A percentile compares a stretch with the other conserved stretches of the same genome.
Evolutionary conservation across 2,329 filamentous ascomycete species (phyloP).

Genomic region (Karstenula rhodostoma): DNA sequence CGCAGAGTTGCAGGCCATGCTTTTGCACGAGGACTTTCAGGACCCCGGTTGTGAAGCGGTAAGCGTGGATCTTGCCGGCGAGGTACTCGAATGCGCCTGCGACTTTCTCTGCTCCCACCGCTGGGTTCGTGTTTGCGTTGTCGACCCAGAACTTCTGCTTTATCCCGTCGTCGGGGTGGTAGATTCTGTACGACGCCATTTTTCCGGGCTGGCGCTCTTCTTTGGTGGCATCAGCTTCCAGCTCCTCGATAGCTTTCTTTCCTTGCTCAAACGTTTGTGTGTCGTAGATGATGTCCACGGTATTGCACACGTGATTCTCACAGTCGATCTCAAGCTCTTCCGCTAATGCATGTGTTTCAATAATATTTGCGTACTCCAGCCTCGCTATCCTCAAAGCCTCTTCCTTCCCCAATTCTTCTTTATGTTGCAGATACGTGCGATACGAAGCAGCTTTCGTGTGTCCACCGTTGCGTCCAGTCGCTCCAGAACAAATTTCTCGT

Average conservation of each 20-base stretch:
- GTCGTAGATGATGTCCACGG: conserved; percentile 67
- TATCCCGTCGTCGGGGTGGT: conserved; percentile 22
- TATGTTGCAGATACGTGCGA: conserved; percentile 61
- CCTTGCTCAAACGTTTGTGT: conserved; percentile 37
- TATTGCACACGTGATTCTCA: conserved; percentile 61
- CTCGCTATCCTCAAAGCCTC: conserved; percentile 57
- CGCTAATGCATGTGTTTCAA: conserved; percentile 64
- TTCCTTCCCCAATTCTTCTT: conserved; percentile 54
- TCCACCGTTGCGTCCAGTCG: conserved; percentile 55
- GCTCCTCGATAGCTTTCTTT: conserved; percentile 31
- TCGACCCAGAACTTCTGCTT: conserved; percentile 30
- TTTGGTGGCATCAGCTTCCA: conserved; percentile 31
- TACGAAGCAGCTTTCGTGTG: conserved; percentile 61
- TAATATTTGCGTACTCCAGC: conserved; percentile 56
- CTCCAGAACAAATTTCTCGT: conserved; percentile 48
- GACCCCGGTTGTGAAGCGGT: conserved; percentile 40
- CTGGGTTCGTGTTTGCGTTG: conserved; percentile 28
- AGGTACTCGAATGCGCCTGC: conserved; percentile 42
- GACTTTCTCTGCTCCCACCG: conserved; percentile 28
- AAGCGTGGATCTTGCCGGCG: conserved; percentile 44
- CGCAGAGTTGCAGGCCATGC: conserved; percentile 37
- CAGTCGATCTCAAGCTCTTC: conserved; percentile 52
- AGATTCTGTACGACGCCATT: conserved; percentile 41
- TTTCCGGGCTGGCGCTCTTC: conserved; percentile 32
- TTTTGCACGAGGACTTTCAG: conserved; percentile 35